Conservation (phyloP, 768 basidiomycete species). For the Boletus rex-veris region DNA sequence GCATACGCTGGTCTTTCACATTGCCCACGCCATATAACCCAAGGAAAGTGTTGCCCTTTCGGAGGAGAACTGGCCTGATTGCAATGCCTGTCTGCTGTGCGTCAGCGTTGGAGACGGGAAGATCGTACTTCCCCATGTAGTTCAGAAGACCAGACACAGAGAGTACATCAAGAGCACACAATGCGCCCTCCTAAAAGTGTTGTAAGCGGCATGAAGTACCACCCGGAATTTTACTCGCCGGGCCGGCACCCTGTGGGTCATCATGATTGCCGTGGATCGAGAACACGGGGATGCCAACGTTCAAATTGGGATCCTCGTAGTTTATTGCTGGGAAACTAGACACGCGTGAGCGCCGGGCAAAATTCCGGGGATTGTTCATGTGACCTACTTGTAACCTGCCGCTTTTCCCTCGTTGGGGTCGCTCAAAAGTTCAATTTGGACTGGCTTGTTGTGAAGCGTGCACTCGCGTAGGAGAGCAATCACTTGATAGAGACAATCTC, state of each 20-base stretch:
- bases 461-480: constrained; percentile 89
- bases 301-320: constrained; percentile 95
- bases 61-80: constrained; percentile 84
- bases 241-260: constrained; percentile 94
- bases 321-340: constrained; percentile 92
- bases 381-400: constrained; percentile 71
- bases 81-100: constrained; percentile 72
- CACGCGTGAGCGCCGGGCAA: background rate
- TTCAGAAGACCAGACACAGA: constrained; percentile 93
- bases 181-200: constrained; percentile 77
- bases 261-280: constrained; percentile 99
- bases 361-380: background rate
- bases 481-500: constrained; percentile 85
- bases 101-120: constrained; percentile 67
- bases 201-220: background rate
- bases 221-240: constrained; percentile 46
- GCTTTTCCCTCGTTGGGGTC: constrained; percentile 91
- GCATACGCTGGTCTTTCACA: constrained; percentile 94
- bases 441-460: constrained; percentile 81
- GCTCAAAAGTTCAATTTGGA: constrained; percentile 88
- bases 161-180: constrained; percentile 92
- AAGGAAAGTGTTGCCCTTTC: constrained; percentile 83
- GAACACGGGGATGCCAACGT: constrained; percentile 94
- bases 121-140: constrained; percentile 96
- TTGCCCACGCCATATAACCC: constrained; percentile 96